Evolutionary conservation across 2,329 filamentous ascomycete genomes (phyloP), one percentile per base, ranked within the genome.

Genomic region (Lachnellula subtilissima): DNA sequence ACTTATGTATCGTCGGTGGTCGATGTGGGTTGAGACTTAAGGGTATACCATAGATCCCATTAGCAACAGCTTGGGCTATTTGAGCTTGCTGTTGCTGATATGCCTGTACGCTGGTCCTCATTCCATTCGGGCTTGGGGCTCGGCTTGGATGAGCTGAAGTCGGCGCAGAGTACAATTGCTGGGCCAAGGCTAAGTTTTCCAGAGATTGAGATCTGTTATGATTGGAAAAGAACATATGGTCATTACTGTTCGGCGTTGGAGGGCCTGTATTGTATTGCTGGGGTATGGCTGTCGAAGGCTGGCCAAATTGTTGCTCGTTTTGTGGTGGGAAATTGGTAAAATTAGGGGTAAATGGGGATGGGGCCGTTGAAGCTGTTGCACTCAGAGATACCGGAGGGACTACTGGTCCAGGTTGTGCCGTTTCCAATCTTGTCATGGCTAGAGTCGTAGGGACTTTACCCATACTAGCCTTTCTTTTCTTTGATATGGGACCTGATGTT

Each of bases 351-450:
- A 82, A 85, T 2, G 82, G 80, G 5, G 81, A 84, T 1, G 77
- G 74, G 2, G 76, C 71, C 9, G 73, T 64, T 14, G 78, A 73
- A 9, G 69, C 61, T 5, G 68, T 58, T 15, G 66, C 60, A 50
- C 62, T 61, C 58, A 71, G 49, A 52, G 67, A 39, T 65, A 71
- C 68, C 61, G 72, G 60, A 71, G 75, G 60, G 67, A 69, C 66
- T 54, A 68, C 63, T 73, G 67, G 65, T 75, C 67, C 71, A 61
- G 28, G 61, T 40, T 74, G 74, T 54, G 70, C 75, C 2, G 83
- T 85, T 63, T 94, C 88, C 37, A 94, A 76, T 54, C 84, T 84
- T 2, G 91, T 96, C 91, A 96, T 96, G 7, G 86, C 82, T 64
- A 96, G 73, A 15, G 83, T 85, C 17, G 81, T 84, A 0, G 90